Percentiles rank a stretch among this genome's conserved stretches.
phyloP scores from a whole-genome alignment of 2,329 filamentous ascomycete genomes.

The Cladosporium sp. region DNA sequence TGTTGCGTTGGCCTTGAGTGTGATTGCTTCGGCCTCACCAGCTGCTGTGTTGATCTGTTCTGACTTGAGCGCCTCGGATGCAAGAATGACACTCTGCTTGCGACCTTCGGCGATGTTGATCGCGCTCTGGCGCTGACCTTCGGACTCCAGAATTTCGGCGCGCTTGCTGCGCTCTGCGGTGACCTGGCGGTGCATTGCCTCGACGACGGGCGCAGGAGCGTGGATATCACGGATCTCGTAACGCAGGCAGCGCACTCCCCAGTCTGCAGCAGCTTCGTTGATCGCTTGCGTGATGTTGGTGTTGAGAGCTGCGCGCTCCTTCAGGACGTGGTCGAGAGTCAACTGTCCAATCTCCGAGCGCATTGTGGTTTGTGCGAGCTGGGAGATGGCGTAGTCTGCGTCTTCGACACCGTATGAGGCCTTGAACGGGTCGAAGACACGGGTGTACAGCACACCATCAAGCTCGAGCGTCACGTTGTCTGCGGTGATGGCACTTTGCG shows the following conservation, averaged over 20 bases:
- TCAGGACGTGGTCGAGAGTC: slow-evolving; percentile 93
- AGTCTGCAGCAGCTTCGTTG: slow-evolving; percentile 95
- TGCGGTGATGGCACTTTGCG: slow-evolving; percentile 95
- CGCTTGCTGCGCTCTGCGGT: slow-evolving; percentile 97
- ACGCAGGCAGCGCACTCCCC: slow-evolving; percentile 92
- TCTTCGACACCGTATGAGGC: slow-evolving; percentile 98
- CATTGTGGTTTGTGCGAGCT: slow-evolving; percentile 98
- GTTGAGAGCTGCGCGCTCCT: slow-evolving; percentile 94
- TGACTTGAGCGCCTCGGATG: slow-evolving; percentile 84
- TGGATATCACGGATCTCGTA: slow-evolving; percentile 99
- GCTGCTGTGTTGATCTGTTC: slow-evolving; percentile 92
- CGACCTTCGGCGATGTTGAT: slow-evolving; percentile 98
- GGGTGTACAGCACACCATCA: slow-evolving; percentile 91
- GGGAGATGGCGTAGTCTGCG: slow-evolving; percentile 96
- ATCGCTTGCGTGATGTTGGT: slow-evolving; percentile 98
- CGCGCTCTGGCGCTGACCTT: slow-evolving; percentile 93
- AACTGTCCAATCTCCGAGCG: slow-evolving; percentile 97
- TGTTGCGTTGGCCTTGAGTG: slow-evolving; percentile 81
- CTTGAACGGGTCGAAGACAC: slow-evolving; percentile 98
- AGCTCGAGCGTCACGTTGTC: slow-evolving; percentile 98
- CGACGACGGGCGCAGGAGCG: slow-evolving; percentile 87
- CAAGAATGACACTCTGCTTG: slow-evolving; percentile 95
- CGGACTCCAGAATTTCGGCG: slow-evolving; percentile 94
- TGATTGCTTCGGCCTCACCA: slow-evolving; percentile 92
- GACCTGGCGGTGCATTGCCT: slow-evolving; percentile 97